A percentile compares a stretch with the other conserved stretches of the same genome.
phyloP scores from a whole-genome alignment of 805 yeast species.

The Torulaspora quercuum region DNA sequence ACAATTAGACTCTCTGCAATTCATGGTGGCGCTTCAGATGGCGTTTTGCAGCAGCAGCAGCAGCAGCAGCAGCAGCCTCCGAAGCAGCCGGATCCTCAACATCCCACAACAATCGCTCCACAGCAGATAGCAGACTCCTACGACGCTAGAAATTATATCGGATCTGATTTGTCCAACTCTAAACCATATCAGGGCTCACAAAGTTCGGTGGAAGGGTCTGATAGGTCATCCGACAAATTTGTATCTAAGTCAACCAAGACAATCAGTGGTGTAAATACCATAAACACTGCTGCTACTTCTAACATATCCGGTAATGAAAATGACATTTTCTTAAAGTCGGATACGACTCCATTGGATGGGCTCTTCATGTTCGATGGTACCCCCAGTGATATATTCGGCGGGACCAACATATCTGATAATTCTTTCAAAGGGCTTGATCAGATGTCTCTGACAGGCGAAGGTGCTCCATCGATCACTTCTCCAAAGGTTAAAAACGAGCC shows the following conservation, averaged over 20 bases:
- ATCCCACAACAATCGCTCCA: constrained; percentile 10
- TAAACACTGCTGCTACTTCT: constrained; percentile 22
- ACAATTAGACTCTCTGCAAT: constrained; percentile 50
- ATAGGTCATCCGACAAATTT: constrained; percentile 5
- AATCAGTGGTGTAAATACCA: constrained; percentile 21
- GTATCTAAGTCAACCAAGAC: constrained; percentile 13
- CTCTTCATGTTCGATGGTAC: constrained; percentile 1
- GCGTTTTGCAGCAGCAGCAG: constrained; percentile 10
- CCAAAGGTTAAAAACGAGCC: constrained; percentile 4
- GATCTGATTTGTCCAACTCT: constrained; percentile 26
- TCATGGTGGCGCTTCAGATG: constrained; percentile 19
- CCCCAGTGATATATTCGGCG: constrained; percentile 7
- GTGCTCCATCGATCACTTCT: neutral
- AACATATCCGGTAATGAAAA: constrained; percentile 10
- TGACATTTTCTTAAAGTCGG: constrained; percentile 10
- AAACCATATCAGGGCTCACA: constrained; percentile 4
- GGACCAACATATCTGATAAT: constrained; percentile 4
- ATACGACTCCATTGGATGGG: constrained; percentile 8
- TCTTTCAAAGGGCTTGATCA: constrained; percentile 11
- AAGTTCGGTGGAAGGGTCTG: constrained; percentile 2
- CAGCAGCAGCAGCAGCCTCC: constrained; percentile 12
- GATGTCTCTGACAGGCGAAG: constrained; percentile 7
- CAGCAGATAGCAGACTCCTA: constrained; percentile 7
- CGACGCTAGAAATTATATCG: constrained; percentile 22
- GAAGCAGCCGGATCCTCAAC: constrained; percentile 14